phyloP scores from a whole-genome alignment of 345 rosid species.

The Cardiospermum halicacabum region DNA sequence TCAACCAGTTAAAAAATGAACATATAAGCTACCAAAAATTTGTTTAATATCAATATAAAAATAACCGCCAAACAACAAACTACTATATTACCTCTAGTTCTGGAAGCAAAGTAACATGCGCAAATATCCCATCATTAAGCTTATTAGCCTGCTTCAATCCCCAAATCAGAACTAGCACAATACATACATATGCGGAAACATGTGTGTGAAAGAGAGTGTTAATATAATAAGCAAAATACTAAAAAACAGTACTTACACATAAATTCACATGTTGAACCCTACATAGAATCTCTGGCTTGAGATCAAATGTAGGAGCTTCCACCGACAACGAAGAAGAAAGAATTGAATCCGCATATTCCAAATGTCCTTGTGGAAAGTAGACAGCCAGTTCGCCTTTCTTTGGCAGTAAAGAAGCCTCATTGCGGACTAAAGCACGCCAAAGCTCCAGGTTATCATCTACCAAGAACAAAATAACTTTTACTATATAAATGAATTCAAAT shows the following conservation, averaged over 20 bases:
- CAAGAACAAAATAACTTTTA: slow-evolving; percentile 39
- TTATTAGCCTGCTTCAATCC: slow-evolving; percentile 56
- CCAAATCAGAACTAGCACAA: too few relatives aligned
- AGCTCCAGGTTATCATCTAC: slow-evolving; percentile 62
- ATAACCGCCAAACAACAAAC: neutral
- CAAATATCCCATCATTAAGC: slow-evolving; percentile 79
- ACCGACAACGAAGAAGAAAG: slow-evolving; percentile 36
- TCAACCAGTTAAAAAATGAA: too few relatives aligned
- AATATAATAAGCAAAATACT: neutral
- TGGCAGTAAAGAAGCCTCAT: slow-evolving; percentile 67
- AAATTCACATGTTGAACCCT: slow-evolving; percentile 56
- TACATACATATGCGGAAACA: too few relatives aligned
- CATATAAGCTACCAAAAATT: too few relatives aligned
- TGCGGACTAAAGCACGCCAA: slow-evolving; percentile 89
- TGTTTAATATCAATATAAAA: neutral
- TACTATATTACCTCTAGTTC: slow-evolving; percentile 58
- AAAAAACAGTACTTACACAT: slow-evolving; percentile 42
- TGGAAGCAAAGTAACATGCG: slow-evolving; percentile 70
- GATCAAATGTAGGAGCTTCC: slow-evolving; percentile 50
- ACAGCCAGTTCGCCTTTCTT: slow-evolving; percentile 73
- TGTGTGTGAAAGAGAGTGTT: too few relatives aligned
- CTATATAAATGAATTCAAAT: slow-evolving; percentile 38
- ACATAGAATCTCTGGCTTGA: slow-evolving; percentile 66
- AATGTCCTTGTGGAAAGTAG: slow-evolving; percentile 85
- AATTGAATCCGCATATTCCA: slow-evolving; percentile 55